Evolutionary conservation across 2,329 filamentous ascomycete genomes (phyloP), one percentile per base, ranked within the genome.

Genomic region (Aspergillus vadensis): DNA sequence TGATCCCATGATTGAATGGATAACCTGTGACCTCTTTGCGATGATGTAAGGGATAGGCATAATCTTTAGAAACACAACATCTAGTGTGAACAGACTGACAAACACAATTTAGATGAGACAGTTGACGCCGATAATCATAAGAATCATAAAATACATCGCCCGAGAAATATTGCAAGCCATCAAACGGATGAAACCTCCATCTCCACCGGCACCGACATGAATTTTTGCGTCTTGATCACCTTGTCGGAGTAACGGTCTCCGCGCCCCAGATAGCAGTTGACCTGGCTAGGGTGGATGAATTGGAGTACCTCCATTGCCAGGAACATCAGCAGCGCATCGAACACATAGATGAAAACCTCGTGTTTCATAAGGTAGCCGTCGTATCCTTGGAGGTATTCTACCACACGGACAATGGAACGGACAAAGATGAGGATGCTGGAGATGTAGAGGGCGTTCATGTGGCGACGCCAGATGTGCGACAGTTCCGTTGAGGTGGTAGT

Each of bases 381-480:
- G 41, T 71, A 69, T 0, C 73, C 72, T 47, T 72, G 60, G 5
- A 69, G 50, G 25, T 72, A 75, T 58, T 74, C 74, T 17, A 71
- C 68, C 5, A 74, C 68, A 21, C 73, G 67, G 52, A 74, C 62
- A 7, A 75, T 58, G 0, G 70, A 71, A n/a, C 73, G 67, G 3
- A 73, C 39, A 36, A 74, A 56, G 36, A 75, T 72, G 8, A 75
- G 52, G 3, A 65, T 49, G 44, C 69, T 68, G 6, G 67, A 59
- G n/a, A 64, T 50, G 32, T 68, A 70, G 0, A 71, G 65, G 2
- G 69, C 73, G 47, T 71, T 68, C 55, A 81, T 70, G 27, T 80
- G 69, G 9, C 58, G 65, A 27, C 69, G 71, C 79, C 79, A 81
- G 17, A 70, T 44, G 1, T 19, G 19, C 4, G 53, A 51, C 25